Conservation (phyloP, 805 yeast species). For the Candida silvatica region DNA sequence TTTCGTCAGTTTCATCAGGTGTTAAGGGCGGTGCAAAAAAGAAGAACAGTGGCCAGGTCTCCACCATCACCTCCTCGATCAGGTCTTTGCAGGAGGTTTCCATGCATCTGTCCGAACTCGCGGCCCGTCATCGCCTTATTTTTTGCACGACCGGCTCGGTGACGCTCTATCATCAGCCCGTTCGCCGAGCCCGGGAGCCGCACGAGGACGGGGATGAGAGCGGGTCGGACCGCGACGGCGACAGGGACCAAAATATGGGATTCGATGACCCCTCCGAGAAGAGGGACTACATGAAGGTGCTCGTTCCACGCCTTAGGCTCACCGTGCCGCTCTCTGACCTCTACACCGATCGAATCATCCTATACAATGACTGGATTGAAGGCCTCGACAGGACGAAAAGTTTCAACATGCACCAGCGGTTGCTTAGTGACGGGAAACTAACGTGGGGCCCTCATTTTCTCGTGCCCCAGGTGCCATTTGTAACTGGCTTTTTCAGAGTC, state of each 20-base stretch:
- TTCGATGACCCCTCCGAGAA: background rate
- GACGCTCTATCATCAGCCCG: background rate
- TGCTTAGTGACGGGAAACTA: slow-evolving; percentile 11
- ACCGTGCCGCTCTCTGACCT: slow-evolving; percentile 19
- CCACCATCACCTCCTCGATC: background rate
- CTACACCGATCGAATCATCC: slow-evolving; percentile 20
- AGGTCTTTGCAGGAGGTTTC: background rate
- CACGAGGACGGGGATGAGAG: no score
- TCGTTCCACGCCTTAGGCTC: slow-evolving; percentile 23
- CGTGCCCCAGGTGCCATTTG: slow-evolving; percentile 2
- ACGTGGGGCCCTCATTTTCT: slow-evolving; percentile 19
- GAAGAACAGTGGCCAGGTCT: background rate
- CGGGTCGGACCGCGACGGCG: no score
- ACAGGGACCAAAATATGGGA: no score
- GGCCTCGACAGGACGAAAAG: slow-evolving; percentile 5
- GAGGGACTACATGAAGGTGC: slow-evolving; percentile 11
- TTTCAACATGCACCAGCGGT: slow-evolving; percentile 15
- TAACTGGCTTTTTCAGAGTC: no score
- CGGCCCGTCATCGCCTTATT: background rate
- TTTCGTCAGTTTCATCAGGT: no score
- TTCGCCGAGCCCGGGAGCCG: background rate
- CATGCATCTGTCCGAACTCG: background rate
- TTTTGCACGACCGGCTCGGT: background rate
- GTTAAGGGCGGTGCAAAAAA: no score
- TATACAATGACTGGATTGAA: slow-evolving; percentile 24